These are phyloP conservation scores for Inonotus hispidus DNA, from an alignment of 1,284 basidiomycete species.

Conservation along the genomic window DNA sequence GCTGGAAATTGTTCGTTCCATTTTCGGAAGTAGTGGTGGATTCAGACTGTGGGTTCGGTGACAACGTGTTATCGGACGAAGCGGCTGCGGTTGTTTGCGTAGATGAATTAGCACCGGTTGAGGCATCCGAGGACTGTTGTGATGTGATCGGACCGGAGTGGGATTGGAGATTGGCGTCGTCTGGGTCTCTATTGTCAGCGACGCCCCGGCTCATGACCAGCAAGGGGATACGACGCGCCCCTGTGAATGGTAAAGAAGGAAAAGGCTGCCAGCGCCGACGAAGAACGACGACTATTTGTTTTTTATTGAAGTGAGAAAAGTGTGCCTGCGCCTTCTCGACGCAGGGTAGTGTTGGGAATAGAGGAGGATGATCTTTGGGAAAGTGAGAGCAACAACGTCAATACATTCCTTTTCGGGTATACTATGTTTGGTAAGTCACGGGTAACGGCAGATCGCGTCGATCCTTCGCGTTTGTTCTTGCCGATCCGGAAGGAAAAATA, in stretches of 20 bases:
- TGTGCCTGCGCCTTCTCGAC: neutral
- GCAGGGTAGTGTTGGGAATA: neutral
- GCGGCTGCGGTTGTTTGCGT: neutral
- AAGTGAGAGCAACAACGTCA: constrained; percentile 7
- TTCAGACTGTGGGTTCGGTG: neutral
- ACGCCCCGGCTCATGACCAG: constrained; percentile 18
- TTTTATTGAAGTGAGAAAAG: neutral
- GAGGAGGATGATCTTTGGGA: neutral
- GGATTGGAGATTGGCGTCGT: constrained; percentile 9
- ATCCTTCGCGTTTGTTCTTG: neutral
- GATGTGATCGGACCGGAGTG: neutral
- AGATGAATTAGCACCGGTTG: neutral
- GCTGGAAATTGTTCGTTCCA: neutral
- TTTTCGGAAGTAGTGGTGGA: neutral
- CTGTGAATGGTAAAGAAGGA: neutral
- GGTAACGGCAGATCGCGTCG: neutral
- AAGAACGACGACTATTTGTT: neutral
- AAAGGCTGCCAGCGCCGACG: neutral
- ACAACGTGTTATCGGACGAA: neutral
- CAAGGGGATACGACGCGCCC: neutral
- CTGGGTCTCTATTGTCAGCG: constrained; percentile 7
- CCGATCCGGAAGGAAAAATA: neutral
- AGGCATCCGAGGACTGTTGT: neutral
- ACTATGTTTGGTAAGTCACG: neutral
- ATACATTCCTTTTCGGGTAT: neutral